These are phyloP conservation scores for Eucalyptus dawsonii DNA, from an alignment of 345 rosid species.

Conservation along the genomic window DNA sequence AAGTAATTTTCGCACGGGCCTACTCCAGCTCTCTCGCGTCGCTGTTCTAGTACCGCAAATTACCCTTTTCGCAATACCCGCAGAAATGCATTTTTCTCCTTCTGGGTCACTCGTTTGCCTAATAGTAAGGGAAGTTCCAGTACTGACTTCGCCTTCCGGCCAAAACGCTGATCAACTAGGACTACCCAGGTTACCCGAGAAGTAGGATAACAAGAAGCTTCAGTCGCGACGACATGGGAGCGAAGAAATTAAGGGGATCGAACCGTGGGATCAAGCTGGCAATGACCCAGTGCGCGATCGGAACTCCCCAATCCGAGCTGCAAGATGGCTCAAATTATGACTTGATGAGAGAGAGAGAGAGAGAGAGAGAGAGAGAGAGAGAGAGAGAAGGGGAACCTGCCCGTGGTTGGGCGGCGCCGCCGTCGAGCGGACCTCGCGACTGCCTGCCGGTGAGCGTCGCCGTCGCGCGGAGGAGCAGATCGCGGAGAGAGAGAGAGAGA, in stretches of 20 bases:
- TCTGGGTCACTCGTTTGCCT: background rate
- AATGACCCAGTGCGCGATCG: background rate
- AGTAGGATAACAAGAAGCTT: background rate
- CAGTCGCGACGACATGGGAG: background rate
- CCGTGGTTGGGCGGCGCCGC: background rate
- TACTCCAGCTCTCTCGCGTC: background rate
- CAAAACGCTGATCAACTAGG: background rate
- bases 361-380: no score
- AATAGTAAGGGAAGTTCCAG: background rate
- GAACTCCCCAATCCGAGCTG: background rate
- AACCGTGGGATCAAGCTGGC: background rate
- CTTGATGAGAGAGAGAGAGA: background rate
- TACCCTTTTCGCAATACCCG: background rate
- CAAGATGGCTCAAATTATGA: background rate
- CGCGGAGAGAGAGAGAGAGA: background rate
- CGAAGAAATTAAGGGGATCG: background rate
- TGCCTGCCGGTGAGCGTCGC: background rate
- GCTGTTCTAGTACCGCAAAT: background rate
- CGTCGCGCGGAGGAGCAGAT: background rate
- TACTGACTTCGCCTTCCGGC: background rate
- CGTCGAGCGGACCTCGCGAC: background rate
- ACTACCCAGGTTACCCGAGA: background rate
- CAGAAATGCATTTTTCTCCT: background rate
- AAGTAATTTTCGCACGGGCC: background rate
- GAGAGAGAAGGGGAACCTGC: background rate